Conservation (phyloP, 192 early-diverging fungal genomes). For the Coemansia sp. region DNA sequence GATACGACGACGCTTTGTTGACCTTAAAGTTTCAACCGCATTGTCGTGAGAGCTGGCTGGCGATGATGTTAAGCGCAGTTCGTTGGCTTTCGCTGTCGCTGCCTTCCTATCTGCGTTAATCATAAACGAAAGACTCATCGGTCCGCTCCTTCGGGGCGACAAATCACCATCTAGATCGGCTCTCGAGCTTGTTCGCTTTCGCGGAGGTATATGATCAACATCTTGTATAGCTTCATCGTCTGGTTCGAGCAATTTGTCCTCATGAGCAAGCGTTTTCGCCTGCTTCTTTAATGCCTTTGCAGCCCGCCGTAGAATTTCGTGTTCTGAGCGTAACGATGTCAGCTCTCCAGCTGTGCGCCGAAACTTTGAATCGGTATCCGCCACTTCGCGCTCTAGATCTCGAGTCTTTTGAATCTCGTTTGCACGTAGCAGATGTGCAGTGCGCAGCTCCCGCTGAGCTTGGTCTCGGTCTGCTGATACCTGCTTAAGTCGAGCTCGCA, state of each 20-base stretch:
- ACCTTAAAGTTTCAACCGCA: neutral
- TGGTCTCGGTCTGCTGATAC: conserved; percentile 31
- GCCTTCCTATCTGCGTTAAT: conserved; percentile 25
- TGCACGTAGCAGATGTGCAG: conserved; percentile 34
- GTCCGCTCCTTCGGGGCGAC: neutral
- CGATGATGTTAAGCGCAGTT: neutral
- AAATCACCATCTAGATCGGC: neutral
- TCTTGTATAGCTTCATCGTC: neutral
- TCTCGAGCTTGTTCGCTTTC: conserved; percentile 25
- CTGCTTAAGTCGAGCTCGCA: conserved; percentile 35
- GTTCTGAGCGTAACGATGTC: conserved; percentile 19
- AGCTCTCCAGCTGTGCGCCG: conserved; percentile 26
- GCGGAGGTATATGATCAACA: conserved; percentile 9
- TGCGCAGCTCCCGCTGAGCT: conserved; percentile 42
- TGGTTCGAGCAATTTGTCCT: neutral
- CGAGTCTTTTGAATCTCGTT: conserved; percentile 41
- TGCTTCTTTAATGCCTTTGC: conserved; percentile 1
- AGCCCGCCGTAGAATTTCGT: conserved; percentile 20
- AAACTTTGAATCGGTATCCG: conserved; percentile 28
- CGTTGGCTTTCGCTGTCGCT: neutral
- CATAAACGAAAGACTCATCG: conserved; percentile 44
- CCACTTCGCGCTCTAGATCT: conserved; percentile 42
- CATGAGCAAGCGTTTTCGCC: neutral
- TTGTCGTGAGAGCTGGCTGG: neutral
- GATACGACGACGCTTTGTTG: no score